phyloP scores from a whole-genome alignment of 306 rosid genomes.

The Glycyrrhiza uralensis region DNA sequence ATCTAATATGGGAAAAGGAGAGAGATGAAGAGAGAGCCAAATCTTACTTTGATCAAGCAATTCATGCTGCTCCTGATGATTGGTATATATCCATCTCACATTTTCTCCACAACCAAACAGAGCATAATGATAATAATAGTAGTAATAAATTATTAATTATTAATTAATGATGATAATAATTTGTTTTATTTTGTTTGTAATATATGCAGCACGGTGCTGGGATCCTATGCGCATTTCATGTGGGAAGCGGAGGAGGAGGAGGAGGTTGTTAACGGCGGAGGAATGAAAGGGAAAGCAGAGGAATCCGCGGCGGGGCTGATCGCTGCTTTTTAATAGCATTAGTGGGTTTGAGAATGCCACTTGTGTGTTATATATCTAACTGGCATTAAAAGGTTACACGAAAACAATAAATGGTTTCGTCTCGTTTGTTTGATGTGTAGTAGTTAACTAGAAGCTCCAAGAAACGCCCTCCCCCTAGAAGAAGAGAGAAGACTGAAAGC shows the following conservation, averaged over 20 bases:
- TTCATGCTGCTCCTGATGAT: constrained; percentile 57
- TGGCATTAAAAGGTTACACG: neutral
- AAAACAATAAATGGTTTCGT: neutral
- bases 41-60: constrained; percentile 69
- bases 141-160: neutral
- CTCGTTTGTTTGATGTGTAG: constrained; percentile 11
- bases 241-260: constrained; percentile 69
- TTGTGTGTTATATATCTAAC: constrained; percentile 14
- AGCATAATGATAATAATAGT: neutral
- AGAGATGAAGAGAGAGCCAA: constrained; percentile 60
- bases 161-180: too few species aligned
- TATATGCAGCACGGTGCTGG: constrained; percentile 57
- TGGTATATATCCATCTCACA: constrained; percentile 35
- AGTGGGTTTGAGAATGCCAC: neutral
- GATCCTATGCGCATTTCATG: constrained; percentile 67
- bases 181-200: neutral
- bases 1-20: constrained; percentile 71
- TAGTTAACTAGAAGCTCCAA: constrained; percentile 21
- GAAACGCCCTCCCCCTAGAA: neutral
- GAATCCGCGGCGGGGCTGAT: constrained; percentile 29
- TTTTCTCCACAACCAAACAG: neutral
- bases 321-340: constrained; percentile 27
- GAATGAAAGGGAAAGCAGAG: neutral
- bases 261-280: constrained; percentile 1
- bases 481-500: constrained; percentile 16